Conservation (phyloP, 768 basidiomycete species). For the Hericium alpestre region DNA sequence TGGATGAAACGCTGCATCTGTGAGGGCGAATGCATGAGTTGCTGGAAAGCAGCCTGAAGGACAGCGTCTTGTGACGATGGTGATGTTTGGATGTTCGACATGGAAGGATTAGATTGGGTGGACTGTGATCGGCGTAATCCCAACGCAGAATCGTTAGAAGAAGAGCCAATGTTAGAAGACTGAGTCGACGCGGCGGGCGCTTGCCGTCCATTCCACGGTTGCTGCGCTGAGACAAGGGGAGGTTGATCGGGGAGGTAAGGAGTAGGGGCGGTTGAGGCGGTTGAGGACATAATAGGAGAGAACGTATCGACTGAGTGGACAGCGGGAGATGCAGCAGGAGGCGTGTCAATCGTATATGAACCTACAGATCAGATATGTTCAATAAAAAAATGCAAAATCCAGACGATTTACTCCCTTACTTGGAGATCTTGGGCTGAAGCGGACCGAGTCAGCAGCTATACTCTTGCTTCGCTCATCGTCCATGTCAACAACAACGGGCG, state of each 20-base stretch:
- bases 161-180: not conserved
- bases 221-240: not conserved
- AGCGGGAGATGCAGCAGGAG: not conserved
- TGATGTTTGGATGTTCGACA: not conserved
- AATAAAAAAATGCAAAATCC: no score
- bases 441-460: constrained; percentile 7
- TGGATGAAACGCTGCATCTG: constrained; percentile 20
- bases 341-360: not conserved
- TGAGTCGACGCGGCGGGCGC: not conserved
- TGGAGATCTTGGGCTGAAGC: not conserved
- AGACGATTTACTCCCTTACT: not conserved
- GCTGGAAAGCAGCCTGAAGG: constrained; percentile 15
- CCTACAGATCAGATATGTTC: not conserved
- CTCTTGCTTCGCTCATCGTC: constrained; percentile 29
- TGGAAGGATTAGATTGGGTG: not conserved
- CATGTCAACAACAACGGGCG: constrained; percentile 24
- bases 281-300: not conserved
- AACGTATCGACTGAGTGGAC: not conserved
- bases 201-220: not conserved
- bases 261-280: not conserved
- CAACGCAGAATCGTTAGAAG: constrained; percentile 6
- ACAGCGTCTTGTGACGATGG: constrained; percentile 8
- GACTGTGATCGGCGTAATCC: constrained; percentile 9
- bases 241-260: constrained; percentile 2
- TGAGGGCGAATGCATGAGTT: constrained; percentile 17